Evolutionary conservation across 495 filamentous ascomycete genomes (phyloP), one percentile per base, ranked within the genome.

Genomic region (Neurospora sp.): DNA sequence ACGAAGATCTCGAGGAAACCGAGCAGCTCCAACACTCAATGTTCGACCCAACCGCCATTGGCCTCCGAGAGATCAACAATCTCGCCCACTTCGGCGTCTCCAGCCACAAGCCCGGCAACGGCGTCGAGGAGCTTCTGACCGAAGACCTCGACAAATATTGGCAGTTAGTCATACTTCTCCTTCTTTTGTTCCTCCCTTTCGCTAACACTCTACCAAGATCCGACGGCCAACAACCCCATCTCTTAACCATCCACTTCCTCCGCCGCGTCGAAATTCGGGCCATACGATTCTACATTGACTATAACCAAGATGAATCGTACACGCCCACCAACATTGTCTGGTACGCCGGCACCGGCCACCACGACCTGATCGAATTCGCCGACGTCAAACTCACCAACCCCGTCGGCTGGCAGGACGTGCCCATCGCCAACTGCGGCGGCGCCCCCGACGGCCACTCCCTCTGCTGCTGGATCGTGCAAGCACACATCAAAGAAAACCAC

Each of bases 311-410:
- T 82, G 96, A 99, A 84, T 93, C 90, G 40, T 99, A 99, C 82
- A 99, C 96, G n/a, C 96, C 96, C 3, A 98, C 95, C 1, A 91
- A 93, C 76, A 95, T 99, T 77, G 85, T 89, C 11, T 93, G 98
- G 76, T 86, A 90, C 23, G 95, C 94, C 6, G 96, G 96, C 11
- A 97, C 93, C 75, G 91, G 93, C 27, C 89, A 91, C 70, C 93
- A 98, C 80, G 93, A 96, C 80, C 87, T 97, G 8, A 90, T 93
- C 54, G 90, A 93, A 74, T 97, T 96, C 77, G 90, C 89, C 11
- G 90, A 89, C 46, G 90, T 97, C 86, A 87, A 90, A 69, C 91
- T 93, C n/a, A 88, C 89, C 75, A 88, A 89, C 62, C 95, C 96
- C 1, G 88, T 90, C 49, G 96, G 96, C 4, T 99, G 96, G 96